A percentile compares a stretch with the other conserved stretches of the same genome.
phyloP scores from a whole-genome alignment of 2,329 filamentous ascomycete species.

The Aureobasidium sp. region DNA sequence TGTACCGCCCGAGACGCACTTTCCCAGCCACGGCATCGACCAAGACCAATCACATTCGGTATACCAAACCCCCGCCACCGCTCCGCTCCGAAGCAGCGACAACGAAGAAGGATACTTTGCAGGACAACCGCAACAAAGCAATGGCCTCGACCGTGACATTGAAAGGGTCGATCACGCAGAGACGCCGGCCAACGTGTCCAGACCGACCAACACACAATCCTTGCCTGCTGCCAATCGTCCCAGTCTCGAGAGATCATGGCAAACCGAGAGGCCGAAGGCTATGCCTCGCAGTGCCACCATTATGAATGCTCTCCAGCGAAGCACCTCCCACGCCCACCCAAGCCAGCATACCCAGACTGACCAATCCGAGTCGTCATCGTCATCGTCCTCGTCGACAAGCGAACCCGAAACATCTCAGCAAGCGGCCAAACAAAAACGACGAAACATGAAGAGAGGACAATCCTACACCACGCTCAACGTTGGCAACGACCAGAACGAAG shows the following conservation, averaged over 20 bases:
- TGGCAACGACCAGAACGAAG: constrained; percentile 58
- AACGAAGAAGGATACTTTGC: not conserved
- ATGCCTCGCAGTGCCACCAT: constrained; percentile 7
- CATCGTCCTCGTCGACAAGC: not conserved
- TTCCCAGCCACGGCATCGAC: not conserved
- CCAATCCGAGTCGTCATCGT: not conserved
- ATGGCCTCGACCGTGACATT: not conserved
- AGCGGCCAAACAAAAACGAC: constrained; percentile 10
- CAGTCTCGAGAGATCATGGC: constrained; percentile 11
- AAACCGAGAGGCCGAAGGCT: constrained; percentile 11
- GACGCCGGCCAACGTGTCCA: not conserved
- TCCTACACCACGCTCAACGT: constrained; percentile 52
- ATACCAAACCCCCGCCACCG: not conserved
- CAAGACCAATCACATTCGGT: not conserved
- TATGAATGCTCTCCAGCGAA: not conserved
- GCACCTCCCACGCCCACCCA: not conserved
- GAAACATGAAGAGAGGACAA: constrained; percentile 7
- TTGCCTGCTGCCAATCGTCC: not conserved
- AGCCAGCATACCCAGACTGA: not conserved
- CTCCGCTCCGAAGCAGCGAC: not conserved
- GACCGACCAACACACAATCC: constrained; percentile 1
- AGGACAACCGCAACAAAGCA: not conserved
- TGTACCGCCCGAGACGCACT: constrained; percentile 13
- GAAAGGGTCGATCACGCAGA: constrained; percentile 5
- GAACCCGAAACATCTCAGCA: not conserved